A percentile compares a stretch with the other conserved stretches of the same genome.
phyloP scores from a whole-genome alignment of 768 basidiomycete genomes.

The Chalciporus sphaerocephalus region DNA sequence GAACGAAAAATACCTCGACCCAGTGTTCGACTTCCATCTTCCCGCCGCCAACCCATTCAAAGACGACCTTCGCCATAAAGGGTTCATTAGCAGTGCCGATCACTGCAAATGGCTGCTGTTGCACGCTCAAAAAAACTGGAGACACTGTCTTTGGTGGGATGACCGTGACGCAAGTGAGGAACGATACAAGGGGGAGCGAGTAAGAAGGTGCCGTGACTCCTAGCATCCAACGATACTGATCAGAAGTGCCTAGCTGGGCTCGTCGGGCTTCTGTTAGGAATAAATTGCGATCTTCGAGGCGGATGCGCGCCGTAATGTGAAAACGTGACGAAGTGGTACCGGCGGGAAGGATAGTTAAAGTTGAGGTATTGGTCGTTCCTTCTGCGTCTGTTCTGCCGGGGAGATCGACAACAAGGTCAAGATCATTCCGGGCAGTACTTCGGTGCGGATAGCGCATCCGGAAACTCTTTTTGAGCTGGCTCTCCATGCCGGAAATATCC shows the following conservation, averaged over 20 bases:
- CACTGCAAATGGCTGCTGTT: constrained; percentile 38
- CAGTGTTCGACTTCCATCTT: constrained; percentile 50
- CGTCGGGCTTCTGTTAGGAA: constrained; percentile 40
- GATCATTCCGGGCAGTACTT: constrained; percentile 36
- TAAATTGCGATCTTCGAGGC: constrained; percentile 42
- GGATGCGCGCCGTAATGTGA: constrained; percentile 43
- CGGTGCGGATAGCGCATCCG: constrained; percentile 39
- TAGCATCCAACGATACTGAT: constrained; percentile 48
- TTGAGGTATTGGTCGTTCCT: not conserved
- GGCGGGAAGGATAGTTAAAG: constrained; percentile 6
- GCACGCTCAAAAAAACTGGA: constrained; percentile 29
- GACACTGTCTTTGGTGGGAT: constrained; percentile 35
- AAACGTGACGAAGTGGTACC: constrained; percentile 36
- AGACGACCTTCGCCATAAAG: constrained; percentile 40
- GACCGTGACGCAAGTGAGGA: constrained; percentile 36
- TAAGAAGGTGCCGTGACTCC: constrained; percentile 44
- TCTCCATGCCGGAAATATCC: not conserved
- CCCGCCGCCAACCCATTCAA: constrained; percentile 39
- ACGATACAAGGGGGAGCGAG: constrained; percentile 29
- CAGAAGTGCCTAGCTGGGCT: constrained; percentile 15
- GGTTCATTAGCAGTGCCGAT: constrained; percentile 41
- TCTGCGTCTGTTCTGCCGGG: not conserved
- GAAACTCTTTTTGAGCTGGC: constrained; percentile 24
- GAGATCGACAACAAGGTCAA: constrained; percentile 29
- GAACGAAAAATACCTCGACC: constrained; percentile 41